These are phyloP conservation scores for Porogramme epimiltina DNA, from an alignment of 1,284 basidiomycete genomes.

Conservation along the genomic window DNA sequence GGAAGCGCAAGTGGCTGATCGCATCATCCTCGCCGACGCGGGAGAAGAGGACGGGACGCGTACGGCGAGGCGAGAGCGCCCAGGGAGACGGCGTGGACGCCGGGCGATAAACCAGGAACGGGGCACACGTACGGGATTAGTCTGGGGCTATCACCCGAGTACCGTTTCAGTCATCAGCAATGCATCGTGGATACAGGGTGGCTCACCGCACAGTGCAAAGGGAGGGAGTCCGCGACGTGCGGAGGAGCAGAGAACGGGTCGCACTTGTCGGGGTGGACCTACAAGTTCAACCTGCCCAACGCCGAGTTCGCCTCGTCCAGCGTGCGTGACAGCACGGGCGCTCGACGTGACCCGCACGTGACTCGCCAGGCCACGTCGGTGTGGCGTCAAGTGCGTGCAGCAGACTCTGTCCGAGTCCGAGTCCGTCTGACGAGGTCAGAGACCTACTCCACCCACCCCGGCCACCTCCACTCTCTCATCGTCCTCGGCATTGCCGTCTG, in stretches of 20 bases:
- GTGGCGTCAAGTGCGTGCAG: slow-evolving; percentile 1
- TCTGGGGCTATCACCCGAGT: no score
- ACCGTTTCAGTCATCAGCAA: no score
- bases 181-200: no score
- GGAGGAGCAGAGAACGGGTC: no score
- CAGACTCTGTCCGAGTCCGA: no score
- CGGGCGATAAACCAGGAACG: background rate
- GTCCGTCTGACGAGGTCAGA: background rate
- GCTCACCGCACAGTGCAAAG: no score
- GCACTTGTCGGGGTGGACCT: slow-evolving; percentile 14
- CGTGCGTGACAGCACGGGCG: background rate
- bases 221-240: no score
- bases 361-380: slow-evolving; percentile 2
- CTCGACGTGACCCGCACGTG: background rate
- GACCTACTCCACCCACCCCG: background rate
- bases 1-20: background rate
- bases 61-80: no score
- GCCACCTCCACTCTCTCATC: background rate
- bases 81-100: background rate
- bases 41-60: background rate
- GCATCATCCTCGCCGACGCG: background rate
- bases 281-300: slow-evolving; percentile 8
- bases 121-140: no score
- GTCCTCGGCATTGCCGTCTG: background rate
- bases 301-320: background rate